Evolutionary conservation across 73 alveolate genomes (phyloP), one percentile per base, ranked within the genome.

Genomic region (Paramecium sexaurelia): DNA sequence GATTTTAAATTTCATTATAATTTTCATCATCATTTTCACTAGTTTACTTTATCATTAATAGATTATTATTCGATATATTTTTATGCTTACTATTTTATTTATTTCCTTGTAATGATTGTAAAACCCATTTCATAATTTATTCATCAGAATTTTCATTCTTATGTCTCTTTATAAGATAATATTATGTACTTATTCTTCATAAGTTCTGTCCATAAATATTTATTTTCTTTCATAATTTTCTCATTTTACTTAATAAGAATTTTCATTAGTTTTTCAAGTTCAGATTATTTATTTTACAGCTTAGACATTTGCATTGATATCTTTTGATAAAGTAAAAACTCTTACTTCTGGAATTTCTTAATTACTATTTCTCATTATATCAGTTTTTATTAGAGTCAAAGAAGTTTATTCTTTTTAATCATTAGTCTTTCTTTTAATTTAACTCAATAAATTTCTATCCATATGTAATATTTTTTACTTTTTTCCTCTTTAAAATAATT

Each of bases 401-500:
- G 68, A 37, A 78, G 39, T 78, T 41, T 39, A 45, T 22, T 41
- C 90, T 78, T 71, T 71, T 13, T 41, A 33, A 40, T 78, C 90
- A 78, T 78, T 78, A 20, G 90, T 78, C 27, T 78, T 78, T 17
- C 90, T 41, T 61, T 78, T 78, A 29, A 87, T 33, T 13, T 35
- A 35, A 56, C 55, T 36, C 22, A 27, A 61, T 88, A 88, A 69
- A 13, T 27, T 15, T 45, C 94, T 88, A 67, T 17, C 10, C 22
- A n/a, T 51, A 35, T 55, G 11, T 24, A 85, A 27, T 9, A 32
- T 24, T 11, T 40, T n/a, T 26, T 88, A 88, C 94, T 61, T 75
- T 11, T 88, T 68, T 43, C 92, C 95, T 91, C 84, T 91, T 56
- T 84, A 82, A 40, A 91, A 91, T 26, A 56, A 85, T 22, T 75